Evolutionary conservation across 2,329 filamentous ascomycete species (phyloP).

Genomic region (Colletotrichum nymphaeae): DNA sequence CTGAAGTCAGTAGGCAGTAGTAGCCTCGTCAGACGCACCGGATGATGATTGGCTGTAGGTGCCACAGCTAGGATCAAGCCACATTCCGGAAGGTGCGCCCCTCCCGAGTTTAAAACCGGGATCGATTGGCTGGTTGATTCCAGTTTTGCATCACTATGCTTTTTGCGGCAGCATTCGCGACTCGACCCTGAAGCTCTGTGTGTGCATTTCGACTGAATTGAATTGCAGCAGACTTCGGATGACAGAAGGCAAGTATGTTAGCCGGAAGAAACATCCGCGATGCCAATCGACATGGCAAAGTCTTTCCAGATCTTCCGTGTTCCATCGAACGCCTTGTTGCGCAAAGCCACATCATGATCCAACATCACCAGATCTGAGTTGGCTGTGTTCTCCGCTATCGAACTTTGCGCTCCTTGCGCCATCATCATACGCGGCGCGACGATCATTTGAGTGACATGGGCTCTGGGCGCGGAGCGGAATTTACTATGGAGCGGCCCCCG

Average conservation of each 20-base stretch:
- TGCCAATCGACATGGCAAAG: neutral
- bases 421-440: slow-evolving; percentile 9
- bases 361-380: neutral
- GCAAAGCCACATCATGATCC: neutral
- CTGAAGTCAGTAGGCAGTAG: neutral
- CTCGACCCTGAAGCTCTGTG: neutral
- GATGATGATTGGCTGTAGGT: slow-evolving; percentile 2
- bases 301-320: neutral
- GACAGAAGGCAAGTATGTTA: neutral
- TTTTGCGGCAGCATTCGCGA: neutral
- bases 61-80: neutral
- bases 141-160: neutral
- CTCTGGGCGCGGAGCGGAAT: neutral
- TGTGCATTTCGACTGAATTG: neutral
- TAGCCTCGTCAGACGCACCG: slow-evolving; percentile 21
- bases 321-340: neutral
- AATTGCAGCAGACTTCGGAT: neutral
- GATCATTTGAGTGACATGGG: slow-evolving; percentile 1
- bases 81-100: neutral
- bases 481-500: neutral
- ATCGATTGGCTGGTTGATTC: neutral
- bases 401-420: neutral
- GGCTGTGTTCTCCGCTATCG: neutral
- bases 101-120: neutral
- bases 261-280: neutral